Conservation (phyloP, 202 grass and related monocot species). For the Panicum virgatum region DNA sequence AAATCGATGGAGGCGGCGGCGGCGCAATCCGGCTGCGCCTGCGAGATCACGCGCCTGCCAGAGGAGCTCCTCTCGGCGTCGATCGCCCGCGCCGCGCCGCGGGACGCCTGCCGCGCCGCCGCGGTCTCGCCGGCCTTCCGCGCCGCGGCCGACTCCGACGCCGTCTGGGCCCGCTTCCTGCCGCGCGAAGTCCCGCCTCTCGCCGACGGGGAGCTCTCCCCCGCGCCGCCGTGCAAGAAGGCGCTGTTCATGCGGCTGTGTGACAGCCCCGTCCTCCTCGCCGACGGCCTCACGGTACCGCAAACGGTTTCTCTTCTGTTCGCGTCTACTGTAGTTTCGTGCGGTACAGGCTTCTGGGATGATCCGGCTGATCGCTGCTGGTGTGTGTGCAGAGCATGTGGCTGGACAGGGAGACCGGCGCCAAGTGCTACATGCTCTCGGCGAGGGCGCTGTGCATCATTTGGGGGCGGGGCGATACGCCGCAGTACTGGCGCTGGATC, state of each 20-base stretch:
- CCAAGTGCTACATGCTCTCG: constrained; percentile 65
- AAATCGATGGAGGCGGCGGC: not conserved
- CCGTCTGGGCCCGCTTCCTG: constrained; percentile 31
- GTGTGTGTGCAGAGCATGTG: constrained; percentile 30
- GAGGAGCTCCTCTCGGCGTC: constrained; percentile 31
- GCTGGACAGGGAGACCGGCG: constrained; percentile 45
- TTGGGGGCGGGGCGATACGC: not conserved
- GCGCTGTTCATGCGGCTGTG: constrained; percentile 62
- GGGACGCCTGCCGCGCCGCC: constrained; percentile 39
- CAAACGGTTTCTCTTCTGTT: no score
- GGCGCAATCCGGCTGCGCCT: not conserved
- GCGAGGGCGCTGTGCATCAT: constrained; percentile 50
- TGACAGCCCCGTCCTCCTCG: constrained; percentile 39
- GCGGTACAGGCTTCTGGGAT: not conserved
- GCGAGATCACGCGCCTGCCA: constrained; percentile 36
- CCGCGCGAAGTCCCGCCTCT: constrained; percentile 16
- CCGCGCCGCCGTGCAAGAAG: constrained; percentile 48
- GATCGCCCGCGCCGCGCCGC: constrained; percentile 30
- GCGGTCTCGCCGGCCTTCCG: constrained; percentile 43
- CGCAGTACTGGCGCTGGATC: not conserved
- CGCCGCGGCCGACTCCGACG: constrained; percentile 42
- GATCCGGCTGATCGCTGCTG: no score
- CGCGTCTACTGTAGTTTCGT: not conserved
- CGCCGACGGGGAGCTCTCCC: constrained; percentile 1
- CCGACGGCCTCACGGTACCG: constrained; percentile 43